A percentile compares a stretch with the other conserved stretches of the same genome.
phyloP scores from a whole-genome alignment of 148 eudicot species.

The Polygonum aviculare region DNA sequence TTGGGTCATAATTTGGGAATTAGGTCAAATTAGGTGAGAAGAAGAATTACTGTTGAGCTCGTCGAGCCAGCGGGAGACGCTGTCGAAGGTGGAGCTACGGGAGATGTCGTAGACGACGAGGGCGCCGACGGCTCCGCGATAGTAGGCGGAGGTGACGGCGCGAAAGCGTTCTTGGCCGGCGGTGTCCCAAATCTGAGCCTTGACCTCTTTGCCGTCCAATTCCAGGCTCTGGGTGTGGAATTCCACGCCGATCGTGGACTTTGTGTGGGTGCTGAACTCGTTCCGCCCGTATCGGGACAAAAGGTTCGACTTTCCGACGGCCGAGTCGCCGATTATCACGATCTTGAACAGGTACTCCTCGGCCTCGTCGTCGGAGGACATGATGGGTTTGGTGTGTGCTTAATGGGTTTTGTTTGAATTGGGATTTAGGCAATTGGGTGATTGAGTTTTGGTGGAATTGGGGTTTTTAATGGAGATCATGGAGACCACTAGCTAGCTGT shows the following conservation, averaged over 20 bases:
- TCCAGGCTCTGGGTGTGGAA: conserved; percentile 12
- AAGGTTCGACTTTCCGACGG: conserved; percentile 19
- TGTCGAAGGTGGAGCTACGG: conserved; percentile 47
- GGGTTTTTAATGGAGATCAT: conserved; percentile 10
- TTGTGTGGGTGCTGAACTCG: conserved; percentile 13
- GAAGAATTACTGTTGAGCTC: conserved; percentile 41
- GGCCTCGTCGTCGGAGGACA: conserved; percentile 33
- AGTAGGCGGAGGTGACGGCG: conserved; percentile 71
- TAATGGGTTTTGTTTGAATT: background rate
- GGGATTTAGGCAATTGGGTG: background rate
- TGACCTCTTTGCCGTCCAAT: conserved; percentile 13
- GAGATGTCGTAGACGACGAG: conserved; percentile 54
- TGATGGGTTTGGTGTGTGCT: no score
- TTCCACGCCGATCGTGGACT: conserved; percentile 17
- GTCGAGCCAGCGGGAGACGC: conserved; percentile 49
- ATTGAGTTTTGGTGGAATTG: background rate
- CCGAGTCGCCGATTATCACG: conserved; percentile 19
- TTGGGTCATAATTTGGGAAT: no score
- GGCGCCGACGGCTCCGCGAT: conserved; percentile 64
- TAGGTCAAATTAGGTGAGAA: background rate
- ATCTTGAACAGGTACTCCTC: conserved; percentile 21
- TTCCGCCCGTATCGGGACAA: conserved; percentile 13
- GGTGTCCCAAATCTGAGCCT: conserved; percentile 16
- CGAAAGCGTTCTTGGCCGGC: conserved; percentile 30
- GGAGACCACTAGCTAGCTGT: background rate